Evolutionary conservation across 257 asterid genomes (phyloP), one percentile per base, ranked within the genome.

Genomic region (Solanum bulbocastanum): DNA sequence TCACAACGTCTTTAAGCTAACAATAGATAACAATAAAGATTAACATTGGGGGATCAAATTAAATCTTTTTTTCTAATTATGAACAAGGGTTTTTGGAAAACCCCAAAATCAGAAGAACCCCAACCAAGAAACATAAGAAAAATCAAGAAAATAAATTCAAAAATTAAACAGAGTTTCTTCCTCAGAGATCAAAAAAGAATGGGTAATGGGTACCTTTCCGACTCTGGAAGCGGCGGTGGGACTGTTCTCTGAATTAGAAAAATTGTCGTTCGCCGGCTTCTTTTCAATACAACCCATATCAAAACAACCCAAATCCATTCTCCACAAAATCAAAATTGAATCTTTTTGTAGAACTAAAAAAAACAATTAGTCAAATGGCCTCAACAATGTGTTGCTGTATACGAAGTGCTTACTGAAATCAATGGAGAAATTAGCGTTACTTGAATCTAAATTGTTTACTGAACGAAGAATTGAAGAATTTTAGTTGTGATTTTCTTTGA

Each of bases 301-400:
- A 33, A 94, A 90, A 87, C 98, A 94, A 52, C 98, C 98, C 82
- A 95, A 93, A 95, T 97, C 98, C 99, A 96, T 96, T 68, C 39
- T 30, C 60, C 71, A 37, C 69, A 82, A 83, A 5, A 42, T 18
- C 16, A 86, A 30, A 73, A 35, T 25, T 32, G 32, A 58, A 69
- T 46, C 58, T 86, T 56, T n/a, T 66, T 46, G 73, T 37, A 52
- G 69, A 49, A 78, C 71, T 87, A 22, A 83, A 15, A 40, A 75
- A 5, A 25, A 9, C 25, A 42, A 42, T 25, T 25, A 6, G 23
- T 71, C 37, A 27, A 86, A 42, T 10, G 72, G 71, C 10, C 30
- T 44, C 69, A 5, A 46, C 27, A 25, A 40, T 52, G 76, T 13
- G 75, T 68, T 46, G 66, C 33, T 11, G 10, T 30, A 75, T 46